phyloP scores from a whole-genome alignment of 192 early-diverging fungal species.

The Rhizoclosmatium sp. region DNA sequence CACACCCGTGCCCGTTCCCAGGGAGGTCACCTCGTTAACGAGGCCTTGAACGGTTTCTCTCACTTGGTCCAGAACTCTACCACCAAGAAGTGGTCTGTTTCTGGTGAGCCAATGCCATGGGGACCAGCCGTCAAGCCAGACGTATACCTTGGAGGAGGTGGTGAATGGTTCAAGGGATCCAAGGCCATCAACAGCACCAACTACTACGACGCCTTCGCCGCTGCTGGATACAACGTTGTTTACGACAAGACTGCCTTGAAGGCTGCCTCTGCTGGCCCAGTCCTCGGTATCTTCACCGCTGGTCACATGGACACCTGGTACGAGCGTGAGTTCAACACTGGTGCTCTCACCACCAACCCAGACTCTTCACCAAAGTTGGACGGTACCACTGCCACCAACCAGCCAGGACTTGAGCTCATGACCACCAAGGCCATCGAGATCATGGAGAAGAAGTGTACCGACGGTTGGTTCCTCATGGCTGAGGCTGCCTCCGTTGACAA shows the following conservation, averaged over 20 bases:
- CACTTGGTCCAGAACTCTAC: slow-evolving; percentile 11
- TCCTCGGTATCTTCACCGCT: slow-evolving; percentile 70
- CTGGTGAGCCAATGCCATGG: slow-evolving; percentile 24
- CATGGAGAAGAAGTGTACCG: slow-evolving; percentile 63
- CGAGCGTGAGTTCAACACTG: slow-evolving; percentile 65
- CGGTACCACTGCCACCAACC: slow-evolving; percentile 54
- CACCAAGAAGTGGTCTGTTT: slow-evolving; percentile 20
- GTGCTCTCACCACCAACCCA: slow-evolving; percentile 51
- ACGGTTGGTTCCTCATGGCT: slow-evolving; percentile 72
- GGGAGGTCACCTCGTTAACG: slow-evolving; percentile 61
- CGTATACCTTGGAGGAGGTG: slow-evolving; percentile 72
- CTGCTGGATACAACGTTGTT: slow-evolving; percentile 67
- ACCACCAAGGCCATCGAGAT: slow-evolving; percentile 65
- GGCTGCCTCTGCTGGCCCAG: slow-evolving; percentile 54
- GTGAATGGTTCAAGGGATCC: slow-evolving; percentile 59
- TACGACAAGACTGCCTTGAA: slow-evolving; percentile 50
- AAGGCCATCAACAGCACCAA: slow-evolving; percentile 25
- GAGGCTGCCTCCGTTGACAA: slow-evolving; percentile 74
- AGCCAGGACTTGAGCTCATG: slow-evolving; percentile 68
- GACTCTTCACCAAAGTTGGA: slow-evolving; percentile 49
- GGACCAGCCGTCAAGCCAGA: slow-evolving; percentile 62
- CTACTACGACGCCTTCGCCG: slow-evolving; percentile 45
- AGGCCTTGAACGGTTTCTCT: slow-evolving; percentile 60
- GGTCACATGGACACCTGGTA: slow-evolving; percentile 71
- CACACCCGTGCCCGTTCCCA: slow-evolving; percentile 67